Base-by-base conservation (phyloP, 148 eudicot genomes). In the Vaccinium myrtillus region DNA sequence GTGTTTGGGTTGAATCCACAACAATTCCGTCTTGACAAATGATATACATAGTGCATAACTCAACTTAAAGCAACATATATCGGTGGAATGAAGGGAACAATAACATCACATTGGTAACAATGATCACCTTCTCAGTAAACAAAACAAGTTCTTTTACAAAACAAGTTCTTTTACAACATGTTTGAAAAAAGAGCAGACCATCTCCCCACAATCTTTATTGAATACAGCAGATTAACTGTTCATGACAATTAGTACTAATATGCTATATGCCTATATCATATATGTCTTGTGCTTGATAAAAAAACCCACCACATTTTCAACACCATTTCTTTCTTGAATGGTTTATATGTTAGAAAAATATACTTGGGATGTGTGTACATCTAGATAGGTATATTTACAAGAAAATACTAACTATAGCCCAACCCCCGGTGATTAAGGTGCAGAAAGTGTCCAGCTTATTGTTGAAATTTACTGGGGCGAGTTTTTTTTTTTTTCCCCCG, bases 281-380 rank as follows among this genome's bases (percentile, higher is more conserved):
- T 70, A 70, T 70, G 75, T 70, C 75, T 32, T 27, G 30, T 23
- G 30, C 30, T 13, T 65, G 23, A 65, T 23, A 23, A 23, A 65
- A 65, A 51, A 65, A 65, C 25, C 69, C 69, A 61, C 69, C 69
- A 61, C 69, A 61, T 61, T 61, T 25, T 69, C 74, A 69, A 25
- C 39, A 27, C 74, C 39, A 25, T 69, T 69, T 69, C 74, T 69
- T 27, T 0, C 27, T 69, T 11, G 13, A 65, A 65, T 1, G 70
- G 70, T 8, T 61, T 21, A 67, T 32, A 67, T 25, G 11, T 14
- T 56, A 21, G 23, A 1, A 23, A 67, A 11, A 11, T 25, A 67
- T 67, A 67, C 32, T 65, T 67, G 73, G 67, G 14, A 67, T 67
- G 73, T 27, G 39, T 16, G 25, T 67, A 67, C 6, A 25, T 25